Evolutionary conservation across 2,329 filamentous ascomycete species (phyloP).

Genomic region (Nakataea oryzae): DNA sequence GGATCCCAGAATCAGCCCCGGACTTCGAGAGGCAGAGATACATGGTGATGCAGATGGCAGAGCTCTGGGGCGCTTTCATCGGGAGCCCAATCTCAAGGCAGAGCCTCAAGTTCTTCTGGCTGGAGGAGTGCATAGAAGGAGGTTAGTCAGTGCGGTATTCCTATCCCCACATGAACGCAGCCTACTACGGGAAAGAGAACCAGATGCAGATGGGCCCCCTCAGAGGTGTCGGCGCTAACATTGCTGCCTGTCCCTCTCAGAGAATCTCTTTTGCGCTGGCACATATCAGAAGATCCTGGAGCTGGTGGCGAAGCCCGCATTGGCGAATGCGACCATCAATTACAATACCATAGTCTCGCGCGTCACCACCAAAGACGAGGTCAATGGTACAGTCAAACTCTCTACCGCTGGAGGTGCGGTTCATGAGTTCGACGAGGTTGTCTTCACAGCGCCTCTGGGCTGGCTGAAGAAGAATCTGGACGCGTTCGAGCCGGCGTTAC

Average conservation of each 20-base stretch:
- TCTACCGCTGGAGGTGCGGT: constrained; percentile 31
- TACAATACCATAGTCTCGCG: constrained; percentile 35
- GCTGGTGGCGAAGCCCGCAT: constrained; percentile 44
- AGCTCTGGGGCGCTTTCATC: constrained; percentile 63
- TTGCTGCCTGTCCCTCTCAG: constrained; percentile 18
- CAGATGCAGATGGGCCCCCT: background rate
- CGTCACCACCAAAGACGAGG: constrained; percentile 19
- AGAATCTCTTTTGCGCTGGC: constrained; percentile 49
- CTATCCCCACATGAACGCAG: background rate
- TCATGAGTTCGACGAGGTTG: constrained; percentile 54
- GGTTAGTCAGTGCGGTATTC: constrained; percentile 38
- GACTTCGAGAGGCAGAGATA: constrained; percentile 28
- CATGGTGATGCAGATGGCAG: constrained; percentile 40
- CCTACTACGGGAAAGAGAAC: background rate
- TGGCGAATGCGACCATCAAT: constrained; percentile 42
- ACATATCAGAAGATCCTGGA: constrained; percentile 50
- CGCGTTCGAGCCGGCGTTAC: constrained; percentile 51
- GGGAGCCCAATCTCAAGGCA: constrained; percentile 54
- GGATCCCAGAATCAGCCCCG: constrained; percentile 33
- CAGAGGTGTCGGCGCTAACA: background rate
- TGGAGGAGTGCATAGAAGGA: constrained; percentile 69
- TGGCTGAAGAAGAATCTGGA: constrained; percentile 52
- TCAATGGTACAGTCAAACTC: constrained; percentile 27
- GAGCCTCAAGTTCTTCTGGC: constrained; percentile 66
- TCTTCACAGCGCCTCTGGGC: constrained; percentile 58